A percentile compares a stretch with the other conserved stretches of the same genome.
Evolutionary conservation across 176 grass and related monocot genomes (phyloP).

Genomic region (Leersia perrieri): DNA sequence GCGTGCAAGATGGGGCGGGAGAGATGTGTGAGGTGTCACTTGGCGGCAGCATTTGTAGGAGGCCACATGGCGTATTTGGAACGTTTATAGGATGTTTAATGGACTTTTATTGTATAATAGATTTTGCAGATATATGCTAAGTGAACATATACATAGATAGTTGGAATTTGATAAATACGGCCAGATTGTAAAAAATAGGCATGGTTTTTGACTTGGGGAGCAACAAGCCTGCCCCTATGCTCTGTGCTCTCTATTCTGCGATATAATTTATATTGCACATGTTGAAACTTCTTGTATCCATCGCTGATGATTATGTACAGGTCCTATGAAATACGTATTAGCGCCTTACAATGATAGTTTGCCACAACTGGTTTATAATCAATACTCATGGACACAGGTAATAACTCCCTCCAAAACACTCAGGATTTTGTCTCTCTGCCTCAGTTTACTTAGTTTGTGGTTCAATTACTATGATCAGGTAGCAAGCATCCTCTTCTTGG

Average conservation of each 20-base stretch:
- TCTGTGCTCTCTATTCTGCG: not conserved
- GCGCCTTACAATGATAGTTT: slow-evolving; percentile 29
- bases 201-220: too few relatives aligned
- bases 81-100: too few relatives aligned
- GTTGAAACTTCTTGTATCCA: not conserved
- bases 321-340: slow-evolving; percentile 36
- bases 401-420: not conserved
- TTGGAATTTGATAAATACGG: not conserved
- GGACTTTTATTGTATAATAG: too few relatives aligned
- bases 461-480: not conserved
- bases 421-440: not conserved
- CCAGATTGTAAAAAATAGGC: not conserved
- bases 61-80: too few relatives aligned
- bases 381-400: slow-evolving; percentile 54
- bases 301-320: not conserved
- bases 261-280: not conserved
- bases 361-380: slow-evolving; percentile 32
- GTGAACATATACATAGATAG: not conserved
- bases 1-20: too few relatives aligned
- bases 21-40: too few relatives aligned
- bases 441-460: not conserved
- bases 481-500: slow-evolving; percentile 57
- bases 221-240: not conserved
- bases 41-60: too few relatives aligned
- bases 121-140: not conserved